Evolutionary conservation across 495 filamentous ascomycete genomes (phyloP).

Genomic region (Tricharina praecox): DNA sequence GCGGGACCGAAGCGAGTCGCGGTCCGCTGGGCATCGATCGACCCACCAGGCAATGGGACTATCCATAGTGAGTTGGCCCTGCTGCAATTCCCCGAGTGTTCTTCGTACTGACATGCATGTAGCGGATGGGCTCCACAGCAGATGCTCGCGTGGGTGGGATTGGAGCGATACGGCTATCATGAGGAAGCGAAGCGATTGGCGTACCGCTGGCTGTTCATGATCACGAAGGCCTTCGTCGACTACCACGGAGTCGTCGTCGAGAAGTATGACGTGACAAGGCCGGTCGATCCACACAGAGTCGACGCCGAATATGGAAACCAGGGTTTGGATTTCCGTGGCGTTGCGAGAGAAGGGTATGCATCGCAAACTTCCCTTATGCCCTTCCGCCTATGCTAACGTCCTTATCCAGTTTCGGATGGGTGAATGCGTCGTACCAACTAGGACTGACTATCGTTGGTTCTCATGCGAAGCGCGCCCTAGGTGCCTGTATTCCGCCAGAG

Average conservation of each 20-base stretch:
- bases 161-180: slow-evolving; percentile 76
- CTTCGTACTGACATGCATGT: neutral
- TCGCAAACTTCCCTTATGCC: neutral
- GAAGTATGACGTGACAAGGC: slow-evolving; percentile 91
- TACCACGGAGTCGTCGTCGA: slow-evolving; percentile 96
- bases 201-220: slow-evolving; percentile 95
- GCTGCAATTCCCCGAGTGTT: neutral
- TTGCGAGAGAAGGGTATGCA: slow-evolving; percentile 79
- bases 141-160: slow-evolving; percentile 88
- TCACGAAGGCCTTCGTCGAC: slow-evolving; percentile 89
- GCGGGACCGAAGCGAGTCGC: slow-evolving; percentile 71
- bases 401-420: slow-evolving; percentile 75
- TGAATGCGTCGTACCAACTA: slow-evolving; percentile 89
- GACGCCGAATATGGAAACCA: slow-evolving; percentile 97
- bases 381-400: slow-evolving; percentile 13
- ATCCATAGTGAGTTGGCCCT: slow-evolving; percentile 57
- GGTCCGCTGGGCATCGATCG: slow-evolving; percentile 61
- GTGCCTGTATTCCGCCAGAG: slow-evolving; percentile 66
- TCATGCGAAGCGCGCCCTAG: slow-evolving; percentile 71
- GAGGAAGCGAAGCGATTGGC: slow-evolving; percentile 73
- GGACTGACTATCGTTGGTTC: slow-evolving; percentile 69
- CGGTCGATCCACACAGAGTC: slow-evolving; percentile 75
- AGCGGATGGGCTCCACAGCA: slow-evolving; percentile 93
- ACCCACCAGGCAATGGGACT: slow-evolving; percentile 95
- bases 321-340: slow-evolving; percentile 80